phyloP scores from a whole-genome alignment of 1,284 basidiomycete genomes.

The Cryptococcus jaspeensis region DNA sequence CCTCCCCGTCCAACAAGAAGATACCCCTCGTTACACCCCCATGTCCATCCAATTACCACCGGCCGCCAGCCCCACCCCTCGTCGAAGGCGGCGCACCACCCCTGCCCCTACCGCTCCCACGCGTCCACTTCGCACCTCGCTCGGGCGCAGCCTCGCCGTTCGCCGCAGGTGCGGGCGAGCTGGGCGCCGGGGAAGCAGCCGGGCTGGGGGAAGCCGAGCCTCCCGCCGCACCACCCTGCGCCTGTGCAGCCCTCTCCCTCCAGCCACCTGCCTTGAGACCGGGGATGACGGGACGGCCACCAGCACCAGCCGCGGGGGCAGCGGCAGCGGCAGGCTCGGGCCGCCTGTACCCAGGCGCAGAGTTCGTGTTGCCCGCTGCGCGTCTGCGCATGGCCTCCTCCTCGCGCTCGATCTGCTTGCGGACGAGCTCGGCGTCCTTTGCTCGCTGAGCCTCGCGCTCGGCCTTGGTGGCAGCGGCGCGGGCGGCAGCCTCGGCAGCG shows the following conservation, averaged over 20 bases:
- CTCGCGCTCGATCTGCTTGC: constrained; percentile 68
- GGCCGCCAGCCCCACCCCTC: constrained; percentile 5
- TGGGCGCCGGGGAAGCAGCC: constrained; percentile 12
- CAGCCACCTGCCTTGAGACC: constrained; percentile 33
- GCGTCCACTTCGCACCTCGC: constrained; percentile 4
- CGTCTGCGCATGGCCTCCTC: constrained; percentile 70
- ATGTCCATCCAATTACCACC: background rate
- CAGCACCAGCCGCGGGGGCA: constrained; percentile 46
- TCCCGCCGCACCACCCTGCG: constrained; percentile 37
- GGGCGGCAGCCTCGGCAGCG: constrained; percentile 51
- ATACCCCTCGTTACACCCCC: constrained; percentile 11
- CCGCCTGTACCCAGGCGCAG: constrained; percentile 17
- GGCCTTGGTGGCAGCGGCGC: constrained; percentile 27
- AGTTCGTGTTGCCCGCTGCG: constrained; percentile 27
- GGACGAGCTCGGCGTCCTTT: constrained; percentile 60
- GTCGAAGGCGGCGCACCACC: constrained; percentile 13
- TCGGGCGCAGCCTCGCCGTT: constrained; percentile 3
- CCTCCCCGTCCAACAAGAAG: background rate
- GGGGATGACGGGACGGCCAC: constrained; percentile 41
- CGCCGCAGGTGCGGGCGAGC: constrained; percentile 39
- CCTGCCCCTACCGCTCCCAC: constrained; percentile 11
- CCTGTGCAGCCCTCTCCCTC: constrained; percentile 55
- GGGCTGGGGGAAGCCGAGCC: constrained; percentile 16
- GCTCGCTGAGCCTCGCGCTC: constrained; percentile 67
- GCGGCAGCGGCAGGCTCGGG: constrained; percentile 41